Conservation (phyloP, 1,284 basidiomycete species). For the Ceratobasidium sp. region DNA sequence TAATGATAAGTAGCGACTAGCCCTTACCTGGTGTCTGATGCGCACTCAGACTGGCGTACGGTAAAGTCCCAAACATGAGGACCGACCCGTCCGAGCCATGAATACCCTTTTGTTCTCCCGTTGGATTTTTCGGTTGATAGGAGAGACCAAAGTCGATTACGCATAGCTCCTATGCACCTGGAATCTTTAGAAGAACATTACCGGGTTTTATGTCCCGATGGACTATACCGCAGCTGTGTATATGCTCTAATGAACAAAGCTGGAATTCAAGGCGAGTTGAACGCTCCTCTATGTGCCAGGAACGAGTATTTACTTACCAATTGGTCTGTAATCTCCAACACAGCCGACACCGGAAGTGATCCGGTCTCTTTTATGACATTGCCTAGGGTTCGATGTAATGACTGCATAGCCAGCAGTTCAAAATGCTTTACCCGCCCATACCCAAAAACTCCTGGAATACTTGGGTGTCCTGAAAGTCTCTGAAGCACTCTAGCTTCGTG, state of each 20-base stretch:
- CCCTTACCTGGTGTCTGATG: background rate
- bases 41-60: background rate
- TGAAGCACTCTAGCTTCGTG: conserved; percentile 45
- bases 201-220: background rate
- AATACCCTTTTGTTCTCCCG: no score
- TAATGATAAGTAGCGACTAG: no score
- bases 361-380: background rate
- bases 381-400: background rate
- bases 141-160: background rate
- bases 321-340: background rate
- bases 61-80: background rate
- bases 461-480: conserved; percentile 45
- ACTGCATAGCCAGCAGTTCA: conserved; percentile 46
- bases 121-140: background rate
- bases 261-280: no score
- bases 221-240: background rate
- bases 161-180: background rate
- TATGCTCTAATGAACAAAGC: no score
- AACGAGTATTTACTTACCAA: background rate
- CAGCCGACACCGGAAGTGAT: background rate
- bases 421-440: conserved; percentile 45
- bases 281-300: background rate
- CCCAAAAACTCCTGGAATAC: conserved; percentile 42
- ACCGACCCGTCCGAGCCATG: background rate
- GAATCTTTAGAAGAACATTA: background rate